phyloP scores from a whole-genome alignment of 2,329 filamentous ascomycete genomes.

The Incumbomyces delicatus region DNA sequence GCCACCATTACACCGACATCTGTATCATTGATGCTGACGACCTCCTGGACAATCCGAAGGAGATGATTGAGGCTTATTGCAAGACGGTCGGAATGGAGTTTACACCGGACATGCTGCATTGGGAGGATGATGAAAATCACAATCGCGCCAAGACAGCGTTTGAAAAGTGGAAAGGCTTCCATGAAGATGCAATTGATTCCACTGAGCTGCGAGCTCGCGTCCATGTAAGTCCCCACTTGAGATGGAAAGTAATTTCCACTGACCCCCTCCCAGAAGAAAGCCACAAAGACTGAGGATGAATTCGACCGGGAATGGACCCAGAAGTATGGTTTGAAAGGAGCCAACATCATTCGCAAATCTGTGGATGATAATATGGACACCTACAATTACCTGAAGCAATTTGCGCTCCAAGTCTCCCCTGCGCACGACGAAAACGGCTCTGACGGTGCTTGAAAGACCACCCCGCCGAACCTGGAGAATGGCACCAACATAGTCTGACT shows the following conservation, averaged over 20 bases:
- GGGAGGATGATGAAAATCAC: constrained; percentile 68
- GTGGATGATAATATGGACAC: constrained; percentile 51
- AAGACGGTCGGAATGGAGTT: constrained; percentile 70
- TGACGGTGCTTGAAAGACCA: constrained; percentile 11
- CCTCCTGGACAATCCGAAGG: constrained; percentile 72
- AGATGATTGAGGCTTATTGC: constrained; percentile 70
- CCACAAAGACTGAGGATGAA: constrained; percentile 41
- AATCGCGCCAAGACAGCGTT: constrained; percentile 62
- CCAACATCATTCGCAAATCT: constrained; percentile 48
- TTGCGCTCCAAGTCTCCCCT: constrained; percentile 35
- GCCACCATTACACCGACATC: constrained; percentile 51
- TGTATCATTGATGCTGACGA: constrained; percentile 92
- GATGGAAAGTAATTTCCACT: constrained; percentile 15
- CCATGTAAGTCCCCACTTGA: constrained; percentile 29
- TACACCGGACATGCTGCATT: constrained; percentile 66
- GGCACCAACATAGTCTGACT: too few relatives aligned
- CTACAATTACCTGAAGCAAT: constrained; percentile 58
- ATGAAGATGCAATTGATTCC: constrained; percentile 86
- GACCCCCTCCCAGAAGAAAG: constrained; percentile 22
- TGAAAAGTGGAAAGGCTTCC: constrained; percentile 95
- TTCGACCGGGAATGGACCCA: constrained; percentile 50
- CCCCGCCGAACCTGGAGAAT: constrained; percentile 23
- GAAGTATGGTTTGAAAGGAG: constrained; percentile 51
- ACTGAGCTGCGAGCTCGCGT: constrained; percentile 56
- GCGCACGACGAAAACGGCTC: not conserved